Percentiles rank a stretch among this genome's conserved stretches.
Conservation (phyloP, 1,284 basidiomycete species). For the Agaricales sp. region DNA sequence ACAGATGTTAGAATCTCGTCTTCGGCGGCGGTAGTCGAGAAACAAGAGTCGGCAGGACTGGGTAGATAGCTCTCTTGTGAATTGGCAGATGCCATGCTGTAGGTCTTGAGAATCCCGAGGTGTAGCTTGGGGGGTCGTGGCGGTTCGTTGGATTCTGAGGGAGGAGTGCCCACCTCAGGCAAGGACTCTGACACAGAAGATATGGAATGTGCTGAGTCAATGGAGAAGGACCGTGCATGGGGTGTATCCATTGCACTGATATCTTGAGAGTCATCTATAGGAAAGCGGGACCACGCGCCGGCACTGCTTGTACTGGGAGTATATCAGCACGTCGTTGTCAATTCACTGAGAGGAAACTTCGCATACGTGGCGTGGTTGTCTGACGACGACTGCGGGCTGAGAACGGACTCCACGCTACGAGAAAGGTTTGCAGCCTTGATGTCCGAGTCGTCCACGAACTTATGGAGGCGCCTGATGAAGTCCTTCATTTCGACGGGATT, state of each 20-base stretch:
- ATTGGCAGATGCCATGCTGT: slow-evolving; percentile 28
- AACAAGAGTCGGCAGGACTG: slow-evolving; percentile 40
- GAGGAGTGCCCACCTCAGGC: slow-evolving; percentile 17
- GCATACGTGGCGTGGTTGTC: slow-evolving; percentile 3
- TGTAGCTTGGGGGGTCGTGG: slow-evolving; percentile 43
- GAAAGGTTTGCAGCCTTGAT: slow-evolving; percentile 2
- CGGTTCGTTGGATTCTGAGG: slow-evolving; percentile 15
- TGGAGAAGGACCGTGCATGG: slow-evolving; percentile 52
- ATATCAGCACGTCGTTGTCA: slow-evolving; percentile 8
- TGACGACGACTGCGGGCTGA: background rate
- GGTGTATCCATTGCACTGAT: slow-evolving; percentile 28
- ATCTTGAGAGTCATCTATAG: slow-evolving; percentile 21
- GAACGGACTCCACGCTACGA: background rate
- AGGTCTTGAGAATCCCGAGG: slow-evolving; percentile 33
- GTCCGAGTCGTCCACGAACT: slow-evolving; percentile 49
- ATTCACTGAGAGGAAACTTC: background rate
- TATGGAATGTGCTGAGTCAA: slow-evolving; percentile 47
- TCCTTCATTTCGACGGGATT: slow-evolving; percentile 43
- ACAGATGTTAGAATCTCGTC: background rate
- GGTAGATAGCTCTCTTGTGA: slow-evolving; percentile 51
- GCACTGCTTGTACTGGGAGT: slow-evolving; percentile 26
- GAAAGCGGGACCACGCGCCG: slow-evolving; percentile 32
- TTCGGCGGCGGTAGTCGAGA: background rate
- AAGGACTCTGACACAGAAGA: slow-evolving; percentile 34
- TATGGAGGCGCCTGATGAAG: slow-evolving; percentile 67